Evolutionary conservation across 768 basidiomycete genomes (phyloP).

Genomic region (Nidula microcarpa): DNA sequence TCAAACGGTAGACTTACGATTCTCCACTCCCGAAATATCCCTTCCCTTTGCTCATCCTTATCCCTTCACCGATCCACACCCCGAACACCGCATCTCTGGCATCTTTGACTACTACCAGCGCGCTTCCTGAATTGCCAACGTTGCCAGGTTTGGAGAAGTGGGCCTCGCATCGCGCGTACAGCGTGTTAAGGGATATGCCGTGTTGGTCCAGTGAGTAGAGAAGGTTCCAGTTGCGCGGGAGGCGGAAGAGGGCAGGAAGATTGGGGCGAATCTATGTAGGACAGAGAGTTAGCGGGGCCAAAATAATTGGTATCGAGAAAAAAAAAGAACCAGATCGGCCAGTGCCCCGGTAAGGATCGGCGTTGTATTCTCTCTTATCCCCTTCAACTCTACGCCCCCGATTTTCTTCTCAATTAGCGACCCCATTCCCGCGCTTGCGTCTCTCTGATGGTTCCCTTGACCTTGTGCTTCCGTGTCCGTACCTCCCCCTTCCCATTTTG

Average conservation of each 20-base stretch:
- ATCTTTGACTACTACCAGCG: constrained; percentile 67
- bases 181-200: constrained; percentile 87
- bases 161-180: constrained; percentile 66
- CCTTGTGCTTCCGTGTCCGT: too few relatives aligned
- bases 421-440: constrained; percentile 23
- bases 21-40: constrained; percentile 89
- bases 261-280: constrained; percentile 59
- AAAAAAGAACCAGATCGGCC: constrained; percentile 54
- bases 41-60: constrained; percentile 53
- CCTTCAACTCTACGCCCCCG: constrained; percentile 46
- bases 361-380: constrained; percentile 52
- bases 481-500: too few relatives aligned
- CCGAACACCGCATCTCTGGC: constrained; percentile 69
- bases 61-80: constrained; percentile 76
- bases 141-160: constrained; percentile 23
- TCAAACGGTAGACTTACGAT: constrained; percentile 46
- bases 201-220: constrained; percentile 93
- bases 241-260: constrained; percentile 70
- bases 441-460: not conserved
- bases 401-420: constrained; percentile 49
- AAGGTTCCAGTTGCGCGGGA: constrained; percentile 71
- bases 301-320: not conserved
- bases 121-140: constrained; percentile 22
- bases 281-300: not conserved
- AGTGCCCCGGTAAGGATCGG: constrained; percentile 49